phyloP scores from a whole-genome alignment of 2,329 filamentous ascomycete species.

The Trichoderma arundinaceum region DNA sequence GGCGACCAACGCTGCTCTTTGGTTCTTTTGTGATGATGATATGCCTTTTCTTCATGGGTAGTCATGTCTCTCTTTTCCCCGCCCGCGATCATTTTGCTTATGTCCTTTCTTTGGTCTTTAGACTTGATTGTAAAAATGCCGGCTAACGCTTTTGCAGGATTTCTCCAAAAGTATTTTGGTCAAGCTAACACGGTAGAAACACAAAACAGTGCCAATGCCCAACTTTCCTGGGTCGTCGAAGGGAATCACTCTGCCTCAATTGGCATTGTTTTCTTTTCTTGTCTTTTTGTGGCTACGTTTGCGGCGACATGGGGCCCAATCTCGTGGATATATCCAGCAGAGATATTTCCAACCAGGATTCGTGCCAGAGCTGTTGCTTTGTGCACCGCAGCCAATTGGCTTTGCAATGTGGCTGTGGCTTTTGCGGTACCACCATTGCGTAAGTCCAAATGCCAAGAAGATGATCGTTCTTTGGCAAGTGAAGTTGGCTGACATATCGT shows the following conservation, averaged over 20 bases:
- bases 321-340: slow-evolving; percentile 56
- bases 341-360: slow-evolving; percentile 52
- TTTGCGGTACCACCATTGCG: slow-evolving; percentile 54
- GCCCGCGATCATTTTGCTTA: background rate
- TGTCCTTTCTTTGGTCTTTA: slow-evolving; percentile 3
- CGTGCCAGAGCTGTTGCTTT: slow-evolving; percentile 53
- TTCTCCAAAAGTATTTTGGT: slow-evolving; percentile 66
- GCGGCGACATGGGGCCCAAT: slow-evolving; percentile 51
- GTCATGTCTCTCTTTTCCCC: slow-evolving; percentile 11
- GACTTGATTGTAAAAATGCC: background rate
- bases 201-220: slow-evolving; percentile 47
- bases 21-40: slow-evolving; percentile 64
- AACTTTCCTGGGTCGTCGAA: slow-evolving; percentile 64
- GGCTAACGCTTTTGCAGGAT: slow-evolving; percentile 42
- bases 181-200: slow-evolving; percentile 51
- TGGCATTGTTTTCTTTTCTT: slow-evolving; percentile 67
- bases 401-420: slow-evolving; percentile 44
- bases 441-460: slow-evolving; percentile 39
- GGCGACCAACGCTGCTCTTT: slow-evolving; percentile 60
- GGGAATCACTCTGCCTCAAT: slow-evolving; percentile 60
- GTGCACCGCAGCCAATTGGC: slow-evolving; percentile 47
- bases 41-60: slow-evolving; percentile 66
- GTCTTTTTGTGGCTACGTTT: slow-evolving; percentile 61
- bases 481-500: slow-evolving; percentile 9
- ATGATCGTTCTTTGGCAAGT: background rate